Conservation (phyloP, 2,329 filamentous ascomycete species). For the Acrocalymma vagum region DNA sequence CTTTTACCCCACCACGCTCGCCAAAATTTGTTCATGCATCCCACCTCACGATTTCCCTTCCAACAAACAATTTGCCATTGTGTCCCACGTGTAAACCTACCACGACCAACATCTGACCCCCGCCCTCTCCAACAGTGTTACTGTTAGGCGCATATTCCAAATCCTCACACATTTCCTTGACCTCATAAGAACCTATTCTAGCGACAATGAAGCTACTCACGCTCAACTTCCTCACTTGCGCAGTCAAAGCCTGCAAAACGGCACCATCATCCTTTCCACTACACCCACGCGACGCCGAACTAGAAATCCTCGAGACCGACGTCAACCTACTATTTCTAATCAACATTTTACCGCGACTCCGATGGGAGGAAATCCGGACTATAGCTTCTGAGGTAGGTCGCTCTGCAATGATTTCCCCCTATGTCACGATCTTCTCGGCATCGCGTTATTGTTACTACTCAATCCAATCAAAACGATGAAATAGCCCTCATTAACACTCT, state of each 20-base stretch:
- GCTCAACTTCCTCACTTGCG: slow-evolving; percentile 96
- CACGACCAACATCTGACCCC: background rate
- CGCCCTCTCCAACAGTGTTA: slow-evolving; percentile 10
- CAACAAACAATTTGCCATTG: too few relatives aligned
- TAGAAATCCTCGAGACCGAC: slow-evolving; percentile 84
- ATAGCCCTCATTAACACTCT: background rate
- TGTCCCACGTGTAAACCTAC: slow-evolving; percentile 7
- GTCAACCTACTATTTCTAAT: slow-evolving; percentile 81
- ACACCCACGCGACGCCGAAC: slow-evolving; percentile 90
- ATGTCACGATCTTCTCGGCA: too few relatives aligned
- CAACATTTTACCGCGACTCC: slow-evolving; percentile 86
- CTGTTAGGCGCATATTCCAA: slow-evolving; percentile 2
- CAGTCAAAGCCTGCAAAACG: slow-evolving; percentile 92
- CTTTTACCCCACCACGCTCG: slow-evolving; percentile 16
- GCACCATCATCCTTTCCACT: slow-evolving; percentile 83
- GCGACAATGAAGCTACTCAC: slow-evolving; percentile 88
- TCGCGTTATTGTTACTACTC: too few relatives aligned
- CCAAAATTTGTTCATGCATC: slow-evolving; percentile 8
- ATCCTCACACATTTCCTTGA: background rate
- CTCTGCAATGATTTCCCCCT: too few relatives aligned
- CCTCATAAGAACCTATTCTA: background rate
- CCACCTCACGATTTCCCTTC: slow-evolving; percentile 3
- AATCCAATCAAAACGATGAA: background rate
- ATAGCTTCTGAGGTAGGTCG: slow-evolving; percentile 76
- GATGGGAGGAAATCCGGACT: slow-evolving; percentile 82